Evolutionary conservation across 2,329 filamentous ascomycete genomes (phyloP), one percentile per base, ranked within the genome.

Genomic region (Ustulina deusta): DNA sequence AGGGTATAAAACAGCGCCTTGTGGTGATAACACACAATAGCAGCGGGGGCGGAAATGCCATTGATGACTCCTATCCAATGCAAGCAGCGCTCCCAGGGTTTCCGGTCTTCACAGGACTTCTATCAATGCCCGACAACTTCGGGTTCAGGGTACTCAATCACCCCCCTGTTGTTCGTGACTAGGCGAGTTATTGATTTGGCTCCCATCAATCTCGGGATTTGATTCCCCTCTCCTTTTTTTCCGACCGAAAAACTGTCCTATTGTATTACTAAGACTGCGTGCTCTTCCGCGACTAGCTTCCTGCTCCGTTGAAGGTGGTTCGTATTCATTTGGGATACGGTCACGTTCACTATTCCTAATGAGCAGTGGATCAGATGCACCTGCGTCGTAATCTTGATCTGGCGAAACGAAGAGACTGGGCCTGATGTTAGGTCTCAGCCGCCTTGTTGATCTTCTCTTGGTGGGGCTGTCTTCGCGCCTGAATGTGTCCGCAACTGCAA

Each of bases 401-500:
- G 85, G 81, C 51, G 84, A 79, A 68, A 87, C 84, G 74, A 86
- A 89, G 40, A 89, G 78, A 61, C 86, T 87, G 13, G 85, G 83
- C 55, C 86, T 80, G 34, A 89, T 82, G 57, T 83, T 83, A 9
- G 83, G 83, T 54, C 85, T 81, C 61, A 84, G 79, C 13, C 85
- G 82, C 54, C 83, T 79, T 55, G 83, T 78, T 9, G 84, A 84
- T 10, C 82, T 81, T 46, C 80, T 80, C 6, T 81, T 67, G 22
- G 79, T 72, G 0, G 81, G 76, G 36, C 76, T 77, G 29, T 83
- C 81, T 17, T 83, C 79, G 36, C 83, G 81, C 11, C 84, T 79
- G 1, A 88, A 80, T 11, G 83, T 85, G 70, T 89, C 87, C 48
- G 86, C 84, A 49, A 89, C 84, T 0, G 87, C 86, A 0, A 85